Conservation (phyloP, 345 rosid species). For the Eutrema yunnanense region DNA sequence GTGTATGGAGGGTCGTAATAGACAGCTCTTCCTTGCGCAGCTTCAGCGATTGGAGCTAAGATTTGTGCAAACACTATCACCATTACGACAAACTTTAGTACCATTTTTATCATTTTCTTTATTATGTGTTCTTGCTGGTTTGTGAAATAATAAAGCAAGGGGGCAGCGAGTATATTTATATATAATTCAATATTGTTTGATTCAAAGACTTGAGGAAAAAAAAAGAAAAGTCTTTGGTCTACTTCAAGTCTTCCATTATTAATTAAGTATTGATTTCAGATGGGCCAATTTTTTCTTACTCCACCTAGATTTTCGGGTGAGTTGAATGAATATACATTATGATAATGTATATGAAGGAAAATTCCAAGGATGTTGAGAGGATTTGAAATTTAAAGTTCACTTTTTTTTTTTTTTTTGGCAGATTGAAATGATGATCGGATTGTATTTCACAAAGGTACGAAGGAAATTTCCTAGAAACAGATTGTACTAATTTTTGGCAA, state of each 20-base stretch:
- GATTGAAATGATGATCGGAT: neutral
- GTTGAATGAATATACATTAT: neutral
- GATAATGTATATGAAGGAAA: slow-evolving; percentile 4
- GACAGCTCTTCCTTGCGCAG: slow-evolving; percentile 27
- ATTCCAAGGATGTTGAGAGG: slow-evolving; percentile 1
- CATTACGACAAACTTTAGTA: neutral
- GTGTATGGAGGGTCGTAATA: slow-evolving; percentile 33
- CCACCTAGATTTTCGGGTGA: slow-evolving; percentile 1
- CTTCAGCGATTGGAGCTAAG: slow-evolving; percentile 25
- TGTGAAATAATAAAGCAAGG: slow-evolving; percentile 14
- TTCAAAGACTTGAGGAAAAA: neutral
- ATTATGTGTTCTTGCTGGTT: neutral
- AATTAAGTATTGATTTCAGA: slow-evolving; percentile 1
- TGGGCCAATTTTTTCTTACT: neutral
- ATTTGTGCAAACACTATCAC: slow-evolving; percentile 19
- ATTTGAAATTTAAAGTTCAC: neutral
- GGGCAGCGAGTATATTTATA: neutral
- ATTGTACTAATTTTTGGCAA: neutral
- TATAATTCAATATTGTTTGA: neutral
- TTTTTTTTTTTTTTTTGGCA: neutral
- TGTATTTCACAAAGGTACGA: neutral
- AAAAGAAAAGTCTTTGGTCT: slow-evolving; percentile 20
- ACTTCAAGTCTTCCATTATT: slow-evolving; percentile 19
- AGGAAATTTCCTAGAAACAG: neutral
- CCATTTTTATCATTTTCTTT: neutral